Evolutionary conservation across 441 rosid species (phyloP).

Genomic region (Erodium moschatum): DNA sequence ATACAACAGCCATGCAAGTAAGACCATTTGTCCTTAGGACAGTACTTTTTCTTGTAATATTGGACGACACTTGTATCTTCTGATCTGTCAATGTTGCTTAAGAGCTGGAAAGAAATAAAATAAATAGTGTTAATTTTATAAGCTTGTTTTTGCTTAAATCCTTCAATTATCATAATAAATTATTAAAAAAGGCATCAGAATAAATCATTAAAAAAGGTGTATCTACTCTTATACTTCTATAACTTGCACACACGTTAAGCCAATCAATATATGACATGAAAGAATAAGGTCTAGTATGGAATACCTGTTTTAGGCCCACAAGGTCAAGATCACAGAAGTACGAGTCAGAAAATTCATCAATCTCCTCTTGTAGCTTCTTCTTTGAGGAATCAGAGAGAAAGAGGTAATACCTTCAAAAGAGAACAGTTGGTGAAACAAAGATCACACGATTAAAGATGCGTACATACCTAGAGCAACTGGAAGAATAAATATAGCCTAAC

Average conservation of each 20-base stretch:
- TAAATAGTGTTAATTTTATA: background rate
- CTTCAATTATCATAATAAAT: slow-evolving; percentile 7
- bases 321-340: slow-evolving; percentile 75
- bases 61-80: slow-evolving; percentile 42
- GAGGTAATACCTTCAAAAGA: slow-evolving; percentile 64
- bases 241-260: background rate
- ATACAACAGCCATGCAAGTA: slow-evolving; percentile 54
- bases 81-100: slow-evolving; percentile 46
- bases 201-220: background rate
- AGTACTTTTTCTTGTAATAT: slow-evolving; percentile 52
- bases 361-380: slow-evolving; percentile 65
- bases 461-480: slow-evolving; percentile 15
- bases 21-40: slow-evolving; percentile 70
- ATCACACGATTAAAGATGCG: background rate
- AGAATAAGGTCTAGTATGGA: background rate
- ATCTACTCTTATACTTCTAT: slow-evolving; percentile 10
- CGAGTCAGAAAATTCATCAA: slow-evolving; percentile 81
- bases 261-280: background rate
- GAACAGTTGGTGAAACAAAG: slow-evolving; percentile 5
- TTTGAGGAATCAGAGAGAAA: slow-evolving; percentile 64
- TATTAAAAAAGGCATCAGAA: background rate
- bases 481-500: slow-evolving; percentile 22
- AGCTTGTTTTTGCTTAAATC: background rate
- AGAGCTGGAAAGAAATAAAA: slow-evolving; percentile 43
- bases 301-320: slow-evolving; percentile 69